These are phyloP conservation scores for Clavulina sp. DNA, from an alignment of 768 basidiomycete species.

Conservation along the genomic window DNA sequence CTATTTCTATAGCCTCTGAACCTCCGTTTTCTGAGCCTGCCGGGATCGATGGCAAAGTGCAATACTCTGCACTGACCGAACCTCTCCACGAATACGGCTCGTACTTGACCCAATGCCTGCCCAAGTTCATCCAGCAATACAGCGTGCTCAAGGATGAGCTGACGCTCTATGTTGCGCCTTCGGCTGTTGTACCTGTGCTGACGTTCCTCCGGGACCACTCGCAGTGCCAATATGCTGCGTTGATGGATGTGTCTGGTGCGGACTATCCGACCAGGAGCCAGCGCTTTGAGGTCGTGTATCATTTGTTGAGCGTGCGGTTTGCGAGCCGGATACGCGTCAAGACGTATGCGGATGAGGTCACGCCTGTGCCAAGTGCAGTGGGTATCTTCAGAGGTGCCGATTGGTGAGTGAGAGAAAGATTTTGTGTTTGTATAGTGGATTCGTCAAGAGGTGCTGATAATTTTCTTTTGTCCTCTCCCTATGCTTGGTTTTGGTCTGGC, in stretches of 20 bases:
- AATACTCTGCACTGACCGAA: conserved; percentile 55
- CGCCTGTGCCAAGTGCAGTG: conserved; percentile 70
- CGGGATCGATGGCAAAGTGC: conserved; percentile 64
- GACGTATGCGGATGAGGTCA: conserved; percentile 88
- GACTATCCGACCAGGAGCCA: conserved; percentile 89
- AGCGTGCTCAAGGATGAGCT: conserved; percentile 93
- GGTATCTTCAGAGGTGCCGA: conserved; percentile 80
- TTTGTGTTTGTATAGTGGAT: too few species aligned
- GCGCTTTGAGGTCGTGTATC: conserved; percentile 94
- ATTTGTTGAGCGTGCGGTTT: conserved; percentile 65
- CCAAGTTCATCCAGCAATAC: conserved; percentile 97
- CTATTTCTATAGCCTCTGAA: conserved; percentile 3
- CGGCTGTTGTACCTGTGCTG: conserved; percentile 65
- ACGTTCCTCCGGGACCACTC: conserved; percentile 90
- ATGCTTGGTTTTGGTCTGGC: too few species aligned
- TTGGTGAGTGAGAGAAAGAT: conserved; percentile 39
- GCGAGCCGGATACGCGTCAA: conserved; percentile 86
- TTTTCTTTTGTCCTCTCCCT: too few species aligned
- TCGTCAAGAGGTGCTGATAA: too few species aligned
- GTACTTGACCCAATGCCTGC: conserved; percentile 81
- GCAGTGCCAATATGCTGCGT: conserved; percentile 82
- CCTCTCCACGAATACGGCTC: conserved; percentile 82
- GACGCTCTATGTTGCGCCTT: conserved; percentile 70
- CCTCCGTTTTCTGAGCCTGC: conserved; percentile 81
- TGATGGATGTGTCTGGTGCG: conserved; percentile 88